Evolutionary conservation across 345 rosid genomes (phyloP).

Genomic region (Eucalyptus microcorys): DNA sequence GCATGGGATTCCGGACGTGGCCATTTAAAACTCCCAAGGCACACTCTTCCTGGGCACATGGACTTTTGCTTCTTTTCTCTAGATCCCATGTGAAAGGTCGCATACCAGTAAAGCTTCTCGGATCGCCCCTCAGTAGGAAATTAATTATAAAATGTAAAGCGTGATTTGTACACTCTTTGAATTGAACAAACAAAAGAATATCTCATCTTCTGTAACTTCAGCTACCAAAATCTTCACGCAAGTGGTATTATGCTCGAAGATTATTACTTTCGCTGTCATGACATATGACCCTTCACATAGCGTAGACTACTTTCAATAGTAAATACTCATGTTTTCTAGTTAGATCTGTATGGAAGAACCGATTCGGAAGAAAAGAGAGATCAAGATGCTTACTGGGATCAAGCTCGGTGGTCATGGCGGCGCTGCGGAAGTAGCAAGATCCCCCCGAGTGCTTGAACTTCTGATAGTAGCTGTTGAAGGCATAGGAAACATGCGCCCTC

Average conservation of each 20-base stretch:
- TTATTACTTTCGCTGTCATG: neutral
- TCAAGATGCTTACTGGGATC: slow-evolving; percentile 56
- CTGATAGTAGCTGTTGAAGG: slow-evolving; percentile 72
- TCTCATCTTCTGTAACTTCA: neutral
- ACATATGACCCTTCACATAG: neutral
- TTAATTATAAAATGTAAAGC: neutral
- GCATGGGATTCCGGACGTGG: neutral
- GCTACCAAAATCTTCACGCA: neutral
- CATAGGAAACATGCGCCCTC: slow-evolving; percentile 63
- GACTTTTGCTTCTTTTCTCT: neutral
- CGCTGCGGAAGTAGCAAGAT: slow-evolving; percentile 72
- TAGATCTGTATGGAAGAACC: neutral
- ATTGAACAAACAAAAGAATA: neutral
- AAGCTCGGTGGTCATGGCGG: slow-evolving; percentile 59
- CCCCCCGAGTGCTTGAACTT: slow-evolving; percentile 49
- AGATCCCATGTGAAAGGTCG: neutral
- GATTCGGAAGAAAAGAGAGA: neutral
- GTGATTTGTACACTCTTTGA: neutral
- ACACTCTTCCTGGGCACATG: neutral
- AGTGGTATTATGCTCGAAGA: neutral
- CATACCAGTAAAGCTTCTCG: neutral
- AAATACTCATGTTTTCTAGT: neutral
- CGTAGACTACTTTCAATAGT: neutral
- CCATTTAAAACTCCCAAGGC: neutral
- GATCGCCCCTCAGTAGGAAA: neutral